phyloP scores from a whole-genome alignment of 2,329 filamentous ascomycete species.

The Phaeoacremonium minimum region DNA sequence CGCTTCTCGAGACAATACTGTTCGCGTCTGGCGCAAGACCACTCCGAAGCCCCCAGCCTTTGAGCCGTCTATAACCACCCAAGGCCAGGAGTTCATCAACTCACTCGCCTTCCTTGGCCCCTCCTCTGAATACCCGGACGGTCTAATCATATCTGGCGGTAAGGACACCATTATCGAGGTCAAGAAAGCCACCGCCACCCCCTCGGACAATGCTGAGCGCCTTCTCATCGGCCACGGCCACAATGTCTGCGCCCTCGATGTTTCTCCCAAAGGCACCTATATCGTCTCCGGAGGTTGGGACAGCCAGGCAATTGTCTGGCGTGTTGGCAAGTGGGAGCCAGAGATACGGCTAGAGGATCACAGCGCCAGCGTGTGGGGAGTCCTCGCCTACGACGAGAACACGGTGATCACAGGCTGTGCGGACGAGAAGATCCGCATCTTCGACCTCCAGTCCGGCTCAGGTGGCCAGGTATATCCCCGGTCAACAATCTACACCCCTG shows the following conservation, averaged over 20 bases:
- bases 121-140: constrained; percentile 64
- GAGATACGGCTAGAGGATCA: constrained; percentile 71
- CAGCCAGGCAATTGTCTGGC: constrained; percentile 81
- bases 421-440: constrained; percentile 85
- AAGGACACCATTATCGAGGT: constrained; percentile 93
- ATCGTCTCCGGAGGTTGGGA: constrained; percentile 96
- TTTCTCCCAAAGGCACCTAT: constrained; percentile 65
- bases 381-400: constrained; percentile 74
- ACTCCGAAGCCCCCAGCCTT: constrained; percentile 59
- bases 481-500: constrained; percentile 60
- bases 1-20: constrained; percentile 86
- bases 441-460: constrained; percentile 62
- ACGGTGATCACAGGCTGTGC: constrained; percentile 89
- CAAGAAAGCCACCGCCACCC: constrained; percentile 61
- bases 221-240: constrained; percentile 80
- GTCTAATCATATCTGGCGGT: constrained; percentile 81
- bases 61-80: constrained; percentile 72
- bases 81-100: constrained; percentile 85
- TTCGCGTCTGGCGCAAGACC: constrained; percentile 76
- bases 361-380: constrained; percentile 83
- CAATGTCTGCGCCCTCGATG: constrained; percentile 85
- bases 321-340: constrained; percentile 78
- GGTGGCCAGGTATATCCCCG: constrained; percentile 45
- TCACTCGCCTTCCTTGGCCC: constrained; percentile 73
- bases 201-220: constrained; percentile 76